A percentile compares a stretch with the other conserved stretches of the same genome.
Conservation (phyloP, 2,329 filamentous ascomycete genomes). For the Lecanicillium sp. region DNA sequence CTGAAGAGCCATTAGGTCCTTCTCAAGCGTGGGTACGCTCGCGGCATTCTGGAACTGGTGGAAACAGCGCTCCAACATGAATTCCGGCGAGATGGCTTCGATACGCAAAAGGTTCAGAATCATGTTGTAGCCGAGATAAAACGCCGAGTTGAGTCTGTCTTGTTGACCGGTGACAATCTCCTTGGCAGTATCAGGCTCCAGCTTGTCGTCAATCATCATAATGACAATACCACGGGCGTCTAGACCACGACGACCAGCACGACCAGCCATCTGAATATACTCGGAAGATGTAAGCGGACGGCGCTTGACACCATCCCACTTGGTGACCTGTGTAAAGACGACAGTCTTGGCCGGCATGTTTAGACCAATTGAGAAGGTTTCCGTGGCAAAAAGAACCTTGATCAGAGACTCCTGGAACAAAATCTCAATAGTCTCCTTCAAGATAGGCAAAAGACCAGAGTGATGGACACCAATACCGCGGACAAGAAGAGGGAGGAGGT, state of each 20-base stretch:
- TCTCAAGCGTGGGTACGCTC: conserved; percentile 75
- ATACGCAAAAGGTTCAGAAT: conserved; percentile 93
- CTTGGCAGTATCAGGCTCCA: conserved; percentile 90
- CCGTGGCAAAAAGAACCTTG: conserved; percentile 94
- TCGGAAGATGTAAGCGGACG: conserved; percentile 87
- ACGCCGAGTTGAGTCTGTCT: conserved; percentile 94
- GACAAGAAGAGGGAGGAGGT: conserved; percentile 80
- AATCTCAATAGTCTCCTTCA: conserved; percentile 96
- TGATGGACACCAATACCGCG: conserved; percentile 96
- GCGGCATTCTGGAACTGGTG: conserved; percentile 97
- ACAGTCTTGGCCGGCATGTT: conserved; percentile 94
- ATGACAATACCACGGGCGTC: conserved; percentile 93
- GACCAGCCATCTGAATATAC: conserved; percentile 97
- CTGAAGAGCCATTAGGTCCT: conserved; percentile 72
- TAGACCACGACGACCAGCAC: conserved; percentile 85
- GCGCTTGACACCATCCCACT: conserved; percentile 90
- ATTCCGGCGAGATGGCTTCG: conserved; percentile 98
- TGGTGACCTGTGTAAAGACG: conserved; percentile 93
- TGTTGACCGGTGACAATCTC: conserved; percentile 94
- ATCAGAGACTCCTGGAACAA: conserved; percentile 91
- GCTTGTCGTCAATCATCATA: conserved; percentile 98
- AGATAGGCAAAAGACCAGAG: conserved; percentile 86
- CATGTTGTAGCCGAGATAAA: conserved; percentile 94
- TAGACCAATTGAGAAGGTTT: conserved; percentile 97
- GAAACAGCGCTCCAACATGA: conserved; percentile 97